These are phyloP conservation scores for Tylopilus plumbeoviolaceoides DNA, from an alignment of 768 basidiomycete species.

Conservation along the genomic window DNA sequence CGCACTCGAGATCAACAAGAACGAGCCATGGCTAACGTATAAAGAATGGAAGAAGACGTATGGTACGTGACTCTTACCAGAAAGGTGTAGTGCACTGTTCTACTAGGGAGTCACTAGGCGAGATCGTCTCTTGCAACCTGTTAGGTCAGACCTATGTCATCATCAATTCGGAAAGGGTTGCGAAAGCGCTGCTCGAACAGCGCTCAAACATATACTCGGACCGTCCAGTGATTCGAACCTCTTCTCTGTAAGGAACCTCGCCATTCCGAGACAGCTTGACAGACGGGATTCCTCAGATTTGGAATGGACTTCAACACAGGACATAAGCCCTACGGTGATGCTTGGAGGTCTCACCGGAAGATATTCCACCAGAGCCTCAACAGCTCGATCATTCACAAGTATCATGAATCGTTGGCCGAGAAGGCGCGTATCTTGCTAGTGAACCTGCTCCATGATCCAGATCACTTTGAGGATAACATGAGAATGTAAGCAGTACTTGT, in stretches of 20 bases:
- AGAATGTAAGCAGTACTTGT: conserved; percentile 17
- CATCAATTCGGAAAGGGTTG: conserved; percentile 23
- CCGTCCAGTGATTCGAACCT: conserved; percentile 11
- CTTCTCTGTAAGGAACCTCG: conserved; percentile 1
- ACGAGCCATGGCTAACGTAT: conserved; percentile 31
- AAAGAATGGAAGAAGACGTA: conserved; percentile 28
- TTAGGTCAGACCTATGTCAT: conserved; percentile 22
- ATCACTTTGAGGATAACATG: conserved; percentile 11
- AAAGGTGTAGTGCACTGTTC: background rate
- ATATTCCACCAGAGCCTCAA: conserved; percentile 15
- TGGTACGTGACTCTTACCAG: conserved; percentile 19
- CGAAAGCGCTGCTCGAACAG: conserved; percentile 22
- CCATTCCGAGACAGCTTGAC: background rate
- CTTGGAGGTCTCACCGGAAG: conserved; percentile 16
- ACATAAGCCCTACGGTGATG: conserved; percentile 15
- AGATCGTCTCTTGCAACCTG: conserved; percentile 18
- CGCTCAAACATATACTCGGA: conserved; percentile 24
- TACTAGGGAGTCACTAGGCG: conserved; percentile 9
- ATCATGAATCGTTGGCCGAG: conserved; percentile 10
- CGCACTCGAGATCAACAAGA: conserved; percentile 21
- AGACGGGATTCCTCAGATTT: conserved; percentile 12
- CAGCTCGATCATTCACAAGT: conserved; percentile 5
- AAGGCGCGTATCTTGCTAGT: conserved; percentile 5
- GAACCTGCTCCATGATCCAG: conserved; percentile 13
- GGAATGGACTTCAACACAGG: conserved; percentile 23